Percentiles rank a stretch among this genome's conserved stretches.
Conservation (phyloP, 2,329 filamentous ascomycete genomes). For the Talaromyces piceae region DNA sequence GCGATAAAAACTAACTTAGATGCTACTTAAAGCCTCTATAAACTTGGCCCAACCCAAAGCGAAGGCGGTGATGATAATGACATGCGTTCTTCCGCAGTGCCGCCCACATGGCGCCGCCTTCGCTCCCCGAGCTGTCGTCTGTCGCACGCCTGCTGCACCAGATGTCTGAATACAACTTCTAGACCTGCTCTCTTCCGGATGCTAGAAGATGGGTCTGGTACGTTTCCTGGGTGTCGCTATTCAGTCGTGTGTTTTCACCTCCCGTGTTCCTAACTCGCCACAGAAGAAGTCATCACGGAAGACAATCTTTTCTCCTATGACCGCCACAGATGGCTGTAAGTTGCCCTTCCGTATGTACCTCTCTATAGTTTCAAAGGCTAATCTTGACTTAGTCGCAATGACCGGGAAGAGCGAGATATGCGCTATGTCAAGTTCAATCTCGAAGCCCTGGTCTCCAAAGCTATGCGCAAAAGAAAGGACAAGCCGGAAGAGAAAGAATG, state of each 20-base stretch:
- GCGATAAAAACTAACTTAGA: too few species aligned
- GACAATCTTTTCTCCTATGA: constrained; percentile 21
- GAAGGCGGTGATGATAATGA: not conserved
- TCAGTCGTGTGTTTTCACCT: not conserved
- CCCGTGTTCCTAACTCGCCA: not conserved
- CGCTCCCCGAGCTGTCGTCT: not conserved
- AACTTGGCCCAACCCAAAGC: not conserved
- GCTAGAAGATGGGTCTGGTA: constrained; percentile 11
- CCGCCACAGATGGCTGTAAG: constrained; percentile 23
- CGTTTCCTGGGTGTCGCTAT: not conserved
- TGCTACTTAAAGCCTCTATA: not conserved
- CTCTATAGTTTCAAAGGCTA: constrained; percentile 5
- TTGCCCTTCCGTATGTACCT: too few species aligned
- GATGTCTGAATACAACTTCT: not conserved
- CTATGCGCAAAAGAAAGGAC: constrained; percentile 1
- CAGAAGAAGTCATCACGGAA: constrained; percentile 15
- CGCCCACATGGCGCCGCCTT: not conserved
- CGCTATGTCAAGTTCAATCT: constrained; percentile 23
- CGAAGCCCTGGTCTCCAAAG: constrained; percentile 16
- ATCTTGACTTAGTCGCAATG: constrained; percentile 16
- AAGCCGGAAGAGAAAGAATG: constrained; percentile 1
- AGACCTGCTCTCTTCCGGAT: constrained; percentile 6
- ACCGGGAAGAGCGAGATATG: constrained; percentile 18
- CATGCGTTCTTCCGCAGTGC: not conserved
- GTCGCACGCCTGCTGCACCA: not conserved